Evolutionary conservation across 768 basidiomycete genomes (phyloP).

Genomic region (Mycena haematopus): DNA sequence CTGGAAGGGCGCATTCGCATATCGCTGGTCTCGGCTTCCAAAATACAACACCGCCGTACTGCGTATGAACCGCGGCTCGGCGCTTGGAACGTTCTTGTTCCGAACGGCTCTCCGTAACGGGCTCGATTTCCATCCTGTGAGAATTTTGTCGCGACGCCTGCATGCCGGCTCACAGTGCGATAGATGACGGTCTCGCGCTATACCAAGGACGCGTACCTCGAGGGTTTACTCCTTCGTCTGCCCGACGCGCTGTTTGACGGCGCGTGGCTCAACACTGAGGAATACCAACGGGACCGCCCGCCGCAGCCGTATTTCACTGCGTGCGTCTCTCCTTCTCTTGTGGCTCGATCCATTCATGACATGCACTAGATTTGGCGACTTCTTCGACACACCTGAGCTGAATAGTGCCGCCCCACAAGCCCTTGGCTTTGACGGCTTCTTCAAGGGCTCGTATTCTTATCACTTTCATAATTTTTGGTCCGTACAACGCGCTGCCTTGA

Average conservation of each 20-base stretch:
- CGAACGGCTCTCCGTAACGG: constrained; percentile 90
- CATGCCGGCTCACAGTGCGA: not conserved
- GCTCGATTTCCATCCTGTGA: constrained; percentile 85
- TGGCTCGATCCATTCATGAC: constrained; percentile 6
- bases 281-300: constrained; percentile 87
- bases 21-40: constrained; percentile 90
- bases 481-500: constrained; percentile 23
- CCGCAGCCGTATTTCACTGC: constrained; percentile 91
- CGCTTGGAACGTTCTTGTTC: constrained; percentile 90
- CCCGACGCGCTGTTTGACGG: constrained; percentile 95
- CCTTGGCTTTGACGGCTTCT: constrained; percentile 90
- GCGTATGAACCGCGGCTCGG: constrained; percentile 86
- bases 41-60: constrained; percentile 95
- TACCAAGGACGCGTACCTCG: constrained; percentile 81
- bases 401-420: constrained; percentile 82
- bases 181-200: constrained; percentile 85
- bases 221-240: constrained; percentile 76
- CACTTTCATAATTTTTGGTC: constrained; percentile 95
- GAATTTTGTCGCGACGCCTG: not conserved
- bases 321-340: constrained; percentile 45
- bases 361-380: constrained; percentile 71
- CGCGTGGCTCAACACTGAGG: constrained; percentile 93
- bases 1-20: constrained; percentile 93
- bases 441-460: constrained; percentile 91
- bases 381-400: constrained; percentile 77